Conservation (phyloP, 495 filamentous ascomycete genomes). For the Patellaria atrata region DNA sequence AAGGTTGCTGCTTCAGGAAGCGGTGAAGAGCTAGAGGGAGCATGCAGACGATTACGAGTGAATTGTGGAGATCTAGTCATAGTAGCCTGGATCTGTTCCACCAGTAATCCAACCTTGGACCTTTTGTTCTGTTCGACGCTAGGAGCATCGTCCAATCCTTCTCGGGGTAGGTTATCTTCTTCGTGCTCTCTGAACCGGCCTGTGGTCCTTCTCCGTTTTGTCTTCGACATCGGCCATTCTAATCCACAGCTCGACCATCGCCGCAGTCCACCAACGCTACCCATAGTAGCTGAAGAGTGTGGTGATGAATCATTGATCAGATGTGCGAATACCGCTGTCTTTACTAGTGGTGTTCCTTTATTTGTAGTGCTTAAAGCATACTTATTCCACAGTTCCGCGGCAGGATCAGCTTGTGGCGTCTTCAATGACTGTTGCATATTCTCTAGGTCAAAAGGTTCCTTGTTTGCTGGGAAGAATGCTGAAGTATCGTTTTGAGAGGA, state of each 20-base stretch:
- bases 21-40: constrained; percentile 42
- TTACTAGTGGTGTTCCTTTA: constrained; percentile 13
- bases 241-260: constrained; percentile 51
- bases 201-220: constrained; percentile 38
- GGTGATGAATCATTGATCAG: constrained; percentile 27
- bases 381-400: constrained; percentile 73
- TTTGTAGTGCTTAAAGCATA: constrained; percentile 32
- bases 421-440: constrained; percentile 42
- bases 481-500: constrained; percentile 46
- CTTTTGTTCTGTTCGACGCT: constrained; percentile 33
- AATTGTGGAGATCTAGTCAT: constrained; percentile 25
- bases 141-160: constrained; percentile 33
- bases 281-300: constrained; percentile 20
- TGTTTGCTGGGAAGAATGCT: constrained; percentile 26
- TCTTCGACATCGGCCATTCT: constrained; percentile 38
- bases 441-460: constrained; percentile 36
- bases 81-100: constrained; percentile 54
- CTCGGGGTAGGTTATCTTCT: constrained; percentile 24
- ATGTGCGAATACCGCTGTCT: constrained; percentile 20
- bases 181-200: constrained; percentile 8
- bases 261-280: constrained; percentile 25
- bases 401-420: constrained; percentile 71
- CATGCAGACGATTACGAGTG: constrained; percentile 8
- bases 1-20: constrained; percentile 30
- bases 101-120: constrained; percentile 44